phyloP scores from a whole-genome alignment of 371 early-diverging fungal species.

The Lichtheimia corymbifera region DNA sequence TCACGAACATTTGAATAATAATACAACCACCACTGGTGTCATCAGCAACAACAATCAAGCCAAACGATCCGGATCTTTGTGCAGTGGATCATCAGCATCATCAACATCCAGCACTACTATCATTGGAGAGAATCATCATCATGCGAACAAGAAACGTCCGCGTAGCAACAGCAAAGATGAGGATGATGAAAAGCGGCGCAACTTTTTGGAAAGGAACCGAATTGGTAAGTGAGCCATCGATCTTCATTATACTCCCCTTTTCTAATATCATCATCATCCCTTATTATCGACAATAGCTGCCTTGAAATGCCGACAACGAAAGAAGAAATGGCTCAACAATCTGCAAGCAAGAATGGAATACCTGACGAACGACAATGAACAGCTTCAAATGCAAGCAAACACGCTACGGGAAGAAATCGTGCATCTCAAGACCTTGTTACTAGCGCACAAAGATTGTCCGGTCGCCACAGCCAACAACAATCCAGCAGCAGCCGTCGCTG shows the following conservation, averaged over 20 bases:
- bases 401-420: constrained; percentile 73
- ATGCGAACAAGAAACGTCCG: constrained; percentile 16
- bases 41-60: not conserved
- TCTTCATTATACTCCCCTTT: not conserved
- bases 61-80: not conserved
- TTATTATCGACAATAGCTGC: constrained; percentile 59
- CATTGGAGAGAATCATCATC: not conserved
- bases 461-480: constrained; percentile 63
- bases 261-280: too few relatives aligned
- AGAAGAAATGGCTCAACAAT: constrained; percentile 81
- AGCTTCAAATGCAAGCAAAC: constrained; percentile 65
- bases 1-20: not conserved
- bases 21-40: not conserved
- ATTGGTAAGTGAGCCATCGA: constrained; percentile 52
- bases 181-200: constrained; percentile 71
- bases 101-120: not conserved
- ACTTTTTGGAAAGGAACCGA: constrained; percentile 85
- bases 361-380: constrained; percentile 72
- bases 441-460: constrained; percentile 79
- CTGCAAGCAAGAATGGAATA: constrained; percentile 78
- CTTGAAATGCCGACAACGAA: constrained; percentile 87
- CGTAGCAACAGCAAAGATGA: constrained; percentile 29
- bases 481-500: not conserved
- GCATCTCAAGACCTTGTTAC: constrained; percentile 70
- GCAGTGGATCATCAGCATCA: not conserved